Conservation (phyloP, 1,284 basidiomycete genomes). For the Nidula niveotomentosa region DNA sequence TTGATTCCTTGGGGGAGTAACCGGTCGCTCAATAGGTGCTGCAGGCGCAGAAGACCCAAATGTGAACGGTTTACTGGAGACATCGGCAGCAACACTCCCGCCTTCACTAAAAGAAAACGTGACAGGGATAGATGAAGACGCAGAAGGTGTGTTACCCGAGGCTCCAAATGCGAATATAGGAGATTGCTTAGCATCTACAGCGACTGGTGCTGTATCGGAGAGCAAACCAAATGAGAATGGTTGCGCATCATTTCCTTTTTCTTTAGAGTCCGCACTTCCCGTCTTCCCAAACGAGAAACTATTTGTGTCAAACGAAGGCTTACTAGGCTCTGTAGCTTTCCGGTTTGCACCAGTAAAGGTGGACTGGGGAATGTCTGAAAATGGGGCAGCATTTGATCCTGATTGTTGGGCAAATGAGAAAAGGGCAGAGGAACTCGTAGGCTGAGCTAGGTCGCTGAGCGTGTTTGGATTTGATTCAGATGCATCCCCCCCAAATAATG, state of each 20-base stretch:
- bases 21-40: conserved; percentile 30
- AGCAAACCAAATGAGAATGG: conserved; percentile 5
- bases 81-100: conserved; percentile 22
- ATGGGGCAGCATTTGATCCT: too few species aligned
- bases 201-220: conserved; percentile 7
- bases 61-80: conserved; percentile 31
- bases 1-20: conserved; percentile 54
- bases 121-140: neutral
- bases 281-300: conserved; percentile 5
- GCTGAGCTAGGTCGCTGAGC: too few species aligned
- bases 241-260: neutral
- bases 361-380: too few species aligned
- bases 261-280: neutral
- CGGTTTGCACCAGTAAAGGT: too few species aligned
- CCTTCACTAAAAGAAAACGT: conserved; percentile 24
- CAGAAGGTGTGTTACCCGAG: conserved; percentile 1
- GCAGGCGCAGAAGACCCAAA: conserved; percentile 29
- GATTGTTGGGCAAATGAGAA: too few species aligned
- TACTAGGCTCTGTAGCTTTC: too few species aligned
- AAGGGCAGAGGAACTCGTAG: too few species aligned
- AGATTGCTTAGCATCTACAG: conserved; percentile 10
- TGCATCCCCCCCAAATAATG: too few species aligned
- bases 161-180: conserved; percentile 12
- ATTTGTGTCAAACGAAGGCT: too few species aligned
- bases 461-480: too few species aligned